phyloP scores from a whole-genome alignment of 1,284 basidiomycete genomes.

The Ceratobasidium papillatum region DNA sequence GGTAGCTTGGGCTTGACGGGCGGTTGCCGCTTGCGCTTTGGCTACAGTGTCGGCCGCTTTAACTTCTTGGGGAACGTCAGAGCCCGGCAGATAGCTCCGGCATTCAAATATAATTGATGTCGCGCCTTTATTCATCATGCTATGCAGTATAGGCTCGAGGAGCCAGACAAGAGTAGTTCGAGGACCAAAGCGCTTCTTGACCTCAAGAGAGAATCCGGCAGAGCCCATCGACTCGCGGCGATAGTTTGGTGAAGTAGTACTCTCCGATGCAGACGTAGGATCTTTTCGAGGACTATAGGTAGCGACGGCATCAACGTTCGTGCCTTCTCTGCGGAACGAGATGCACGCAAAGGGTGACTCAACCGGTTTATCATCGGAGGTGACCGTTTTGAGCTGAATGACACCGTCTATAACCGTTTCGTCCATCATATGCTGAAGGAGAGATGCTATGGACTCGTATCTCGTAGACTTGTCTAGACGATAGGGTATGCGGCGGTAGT shows the following conservation, averaged over 20 bases:
- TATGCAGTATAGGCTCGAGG: conserved; percentile 11
- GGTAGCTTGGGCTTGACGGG: neutral
- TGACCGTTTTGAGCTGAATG: conserved; percentile 10
- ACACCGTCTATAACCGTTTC: conserved; percentile 24
- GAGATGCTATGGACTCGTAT: conserved; percentile 29
- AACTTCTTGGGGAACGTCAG: conserved; percentile 8
- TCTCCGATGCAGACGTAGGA: neutral
- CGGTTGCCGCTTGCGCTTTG: neutral
- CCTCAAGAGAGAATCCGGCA: conserved; percentile 18
- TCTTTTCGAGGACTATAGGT: conserved; percentile 23
- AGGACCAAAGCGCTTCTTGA: conserved; percentile 23
- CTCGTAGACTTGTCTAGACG: conserved; percentile 18
- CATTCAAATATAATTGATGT: conserved; percentile 25
- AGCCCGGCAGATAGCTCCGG: conserved; percentile 17
- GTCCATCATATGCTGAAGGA: conserved; percentile 38
- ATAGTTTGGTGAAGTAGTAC: neutral
- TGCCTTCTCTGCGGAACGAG: conserved; percentile 24
- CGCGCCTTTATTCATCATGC: conserved; percentile 10
- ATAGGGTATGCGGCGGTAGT: conserved; percentile 22
- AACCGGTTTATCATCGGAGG: neutral
- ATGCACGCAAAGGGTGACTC: conserved; percentile 7
- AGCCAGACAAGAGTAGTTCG: conserved; percentile 25
- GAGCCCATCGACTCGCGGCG: neutral
- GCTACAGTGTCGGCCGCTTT: conserved; percentile 9
- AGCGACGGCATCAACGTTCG: conserved; percentile 19